Conservation (phyloP, 164 flowering plant species). For the Aristolochia californica region DNA sequence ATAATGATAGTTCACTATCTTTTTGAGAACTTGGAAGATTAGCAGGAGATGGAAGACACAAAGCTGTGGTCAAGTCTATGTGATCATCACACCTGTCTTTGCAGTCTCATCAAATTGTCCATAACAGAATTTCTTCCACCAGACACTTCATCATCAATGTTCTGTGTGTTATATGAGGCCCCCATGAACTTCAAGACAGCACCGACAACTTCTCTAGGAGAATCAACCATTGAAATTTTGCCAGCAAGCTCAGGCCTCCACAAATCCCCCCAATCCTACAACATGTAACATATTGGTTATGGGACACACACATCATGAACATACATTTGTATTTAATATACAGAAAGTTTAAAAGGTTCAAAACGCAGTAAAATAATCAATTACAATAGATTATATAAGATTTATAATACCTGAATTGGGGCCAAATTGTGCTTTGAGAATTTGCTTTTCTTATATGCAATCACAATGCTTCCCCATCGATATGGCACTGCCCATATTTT, state of each 20-base stretch:
- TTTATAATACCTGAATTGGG: constrained; percentile 58
- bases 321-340: background rate
- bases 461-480: constrained; percentile 95
- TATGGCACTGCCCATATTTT: constrained; percentile 86
- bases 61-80: background rate
- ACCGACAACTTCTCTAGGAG: constrained; percentile 88
- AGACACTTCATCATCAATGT: constrained; percentile 47
- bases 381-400: background rate
- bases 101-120: constrained; percentile 45
- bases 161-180: constrained; percentile 69
- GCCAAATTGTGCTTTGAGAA: constrained; percentile 60
- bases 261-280: constrained; percentile 91
- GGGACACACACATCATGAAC: background rate
- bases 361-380: background rate
- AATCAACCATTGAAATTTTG: constrained; percentile 87
- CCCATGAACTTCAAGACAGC: constrained; percentile 91
- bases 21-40: too few relatives aligned
- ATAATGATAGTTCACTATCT: background rate
- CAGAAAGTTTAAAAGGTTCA: background rate
- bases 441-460: constrained; percentile 80
- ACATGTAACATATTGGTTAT: constrained; percentile 7
- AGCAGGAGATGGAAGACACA: too few relatives aligned
- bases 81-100: constrained; percentile 46
- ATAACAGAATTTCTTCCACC: constrained; percentile 67
- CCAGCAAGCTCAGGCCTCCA: constrained; percentile 95